Percentiles rank a stretch among this genome's conserved stretches.
phyloP scores from a whole-genome alignment of 192 early-diverging fungal genomes.

The Phlyctochytrium planicorne region DNA sequence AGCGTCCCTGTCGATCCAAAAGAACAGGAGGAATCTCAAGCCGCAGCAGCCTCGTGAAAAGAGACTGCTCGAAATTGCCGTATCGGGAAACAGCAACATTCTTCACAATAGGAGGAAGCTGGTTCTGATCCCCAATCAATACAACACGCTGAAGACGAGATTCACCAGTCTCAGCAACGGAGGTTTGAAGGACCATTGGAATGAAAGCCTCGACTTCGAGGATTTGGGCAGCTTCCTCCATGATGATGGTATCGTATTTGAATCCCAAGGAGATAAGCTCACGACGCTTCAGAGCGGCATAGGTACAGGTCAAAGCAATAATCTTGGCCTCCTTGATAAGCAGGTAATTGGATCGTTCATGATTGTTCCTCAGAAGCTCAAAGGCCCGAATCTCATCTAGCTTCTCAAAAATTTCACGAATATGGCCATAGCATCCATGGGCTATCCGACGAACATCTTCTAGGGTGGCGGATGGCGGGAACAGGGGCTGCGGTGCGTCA shows the following conservation, averaged over 20 bases:
- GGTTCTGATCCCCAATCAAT: slow-evolving; percentile 97
- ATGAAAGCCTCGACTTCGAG: slow-evolving; percentile 95
- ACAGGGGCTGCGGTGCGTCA: slow-evolving; percentile 69
- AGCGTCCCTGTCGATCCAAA: slow-evolving; percentile 86
- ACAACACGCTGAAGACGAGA: slow-evolving; percentile 84
- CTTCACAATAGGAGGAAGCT: slow-evolving; percentile 95
- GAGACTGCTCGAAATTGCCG: slow-evolving; percentile 91
- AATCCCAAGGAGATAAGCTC: slow-evolving; percentile 89
- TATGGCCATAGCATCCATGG: slow-evolving; percentile 78
- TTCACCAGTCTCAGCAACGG: slow-evolving; percentile 48
- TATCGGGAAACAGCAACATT: slow-evolving; percentile 79
- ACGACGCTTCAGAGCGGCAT: slow-evolving; percentile 85
- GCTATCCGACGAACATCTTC: slow-evolving; percentile 61
- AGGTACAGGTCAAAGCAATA: slow-evolving; percentile 96
- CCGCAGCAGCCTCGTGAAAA: slow-evolving; percentile 89
- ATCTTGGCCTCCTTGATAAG: slow-evolving; percentile 95
- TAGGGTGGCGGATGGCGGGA: slow-evolving; percentile 48
- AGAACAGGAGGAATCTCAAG: slow-evolving; percentile 90
- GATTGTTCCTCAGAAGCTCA: slow-evolving; percentile 78
- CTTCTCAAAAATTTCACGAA: slow-evolving; percentile 80
- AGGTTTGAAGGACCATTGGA: slow-evolving; percentile 77
- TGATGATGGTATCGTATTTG: slow-evolving; percentile 92
- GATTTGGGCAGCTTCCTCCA: slow-evolving; percentile 97
- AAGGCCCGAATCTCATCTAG: slow-evolving; percentile 91
- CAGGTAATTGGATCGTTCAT: slow-evolving; percentile 86